Evolutionary conservation across 2,329 filamentous ascomycete genomes (phyloP), one percentile per base, ranked within the genome.

Genomic region (Talaromyces amestolkiae): DNA sequence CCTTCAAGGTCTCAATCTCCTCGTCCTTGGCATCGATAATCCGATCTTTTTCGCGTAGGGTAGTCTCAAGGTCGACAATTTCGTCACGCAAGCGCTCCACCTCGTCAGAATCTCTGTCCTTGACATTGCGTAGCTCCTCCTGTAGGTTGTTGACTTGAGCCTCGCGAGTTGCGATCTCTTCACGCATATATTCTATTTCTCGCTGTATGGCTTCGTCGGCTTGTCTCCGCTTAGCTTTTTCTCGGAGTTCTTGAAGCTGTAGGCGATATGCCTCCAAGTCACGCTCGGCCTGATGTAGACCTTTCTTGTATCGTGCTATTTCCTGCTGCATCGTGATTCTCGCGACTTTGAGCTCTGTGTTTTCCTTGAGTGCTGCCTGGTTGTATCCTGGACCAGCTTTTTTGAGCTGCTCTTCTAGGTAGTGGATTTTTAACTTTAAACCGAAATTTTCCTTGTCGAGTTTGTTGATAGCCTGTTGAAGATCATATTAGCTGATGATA

Each of bases 371-470:
- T 3, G 94, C 92, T 35, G 88, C 88, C 76, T 96, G 91, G 72
- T 93, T 96, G 81, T 93, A 95, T 64, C 93, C 92, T 8, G 92
- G 93, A 0, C 94, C 94, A 63, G 90, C 87, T 76, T 96, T 97
- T 62, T 89, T 87, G 59, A 99, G 80, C 15, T 92, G 91, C 71
- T 98, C 92, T 76, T 99, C 93, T 64, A 99, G 85, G 76, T 96
- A 99, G 77, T 98, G 93, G 62, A 98, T 97, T 78, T 97, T 97
- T 71, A 98, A 85, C 78, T 98, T 98, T 63, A 99, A 84, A 27
- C 92, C 92, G 75, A 98, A 99, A 75, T 99, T 99, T 75, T 98
- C 95, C 81, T 99, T 99, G 75, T 97, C 93, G 72, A 99, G 94
- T 74, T 91, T 91, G 80, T 97, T 92, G 71, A 99, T 94, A 70